A percentile compares a stretch with the other conserved stretches of the same genome.
These are phyloP conservation scores for Trichoderma sp. DNA, from an alignment of 2,329 filamentous ascomycete species.

Conservation along the genomic window DNA sequence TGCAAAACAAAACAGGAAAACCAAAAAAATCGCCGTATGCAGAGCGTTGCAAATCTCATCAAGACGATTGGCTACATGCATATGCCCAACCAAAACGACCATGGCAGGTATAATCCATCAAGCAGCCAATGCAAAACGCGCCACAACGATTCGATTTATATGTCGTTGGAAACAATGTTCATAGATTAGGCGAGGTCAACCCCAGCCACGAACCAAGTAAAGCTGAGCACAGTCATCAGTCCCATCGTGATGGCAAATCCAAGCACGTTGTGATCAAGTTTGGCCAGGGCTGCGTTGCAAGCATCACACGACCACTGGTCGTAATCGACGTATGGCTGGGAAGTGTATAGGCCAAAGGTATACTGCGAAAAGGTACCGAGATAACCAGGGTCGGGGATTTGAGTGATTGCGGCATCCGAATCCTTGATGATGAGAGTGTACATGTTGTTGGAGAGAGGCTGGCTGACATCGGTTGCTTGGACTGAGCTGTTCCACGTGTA, in stretches of 20 bases:
- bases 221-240: constrained; percentile 60
- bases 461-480: constrained; percentile 50
- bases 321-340: constrained; percentile 55
- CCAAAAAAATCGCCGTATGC: neutral
- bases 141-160: neutral
- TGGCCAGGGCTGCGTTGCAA: constrained; percentile 58
- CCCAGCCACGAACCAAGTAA: constrained; percentile 67
- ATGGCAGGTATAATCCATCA: neutral
- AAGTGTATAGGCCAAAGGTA: constrained; percentile 62
- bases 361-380: constrained; percentile 54
- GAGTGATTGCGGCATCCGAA: constrained; percentile 55
- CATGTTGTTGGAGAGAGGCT: constrained; percentile 56
- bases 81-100: neutral
- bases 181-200: constrained; percentile 43
- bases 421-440: constrained; percentile 68
- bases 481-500: constrained; percentile 63
- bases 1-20: constrained; percentile 5
- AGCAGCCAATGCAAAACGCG: neutral
- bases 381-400: constrained; percentile 59
- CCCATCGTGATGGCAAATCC: constrained; percentile 59
- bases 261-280: constrained; percentile 53
- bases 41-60: neutral
- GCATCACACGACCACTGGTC: constrained; percentile 60
- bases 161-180: constrained; percentile 6
- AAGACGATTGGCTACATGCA: constrained; percentile 1